phyloP scores from a whole-genome alignment of 2,329 filamentous ascomycete species.

The Ceratocystis papillata region DNA sequence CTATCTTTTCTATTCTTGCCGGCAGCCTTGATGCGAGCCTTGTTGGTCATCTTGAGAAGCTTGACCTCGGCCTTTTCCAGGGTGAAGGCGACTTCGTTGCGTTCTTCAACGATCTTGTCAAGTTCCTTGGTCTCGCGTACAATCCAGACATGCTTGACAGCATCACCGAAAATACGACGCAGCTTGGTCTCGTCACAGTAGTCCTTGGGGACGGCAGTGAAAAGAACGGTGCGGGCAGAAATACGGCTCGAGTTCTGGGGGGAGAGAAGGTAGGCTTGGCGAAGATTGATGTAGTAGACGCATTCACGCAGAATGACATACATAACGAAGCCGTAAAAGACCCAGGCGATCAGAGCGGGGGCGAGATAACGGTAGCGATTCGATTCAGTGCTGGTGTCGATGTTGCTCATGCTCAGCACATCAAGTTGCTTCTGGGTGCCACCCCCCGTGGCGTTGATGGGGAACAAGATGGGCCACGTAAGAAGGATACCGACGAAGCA shows the following conservation, averaged over 20 bases:
- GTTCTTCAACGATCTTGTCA: constrained; percentile 68
- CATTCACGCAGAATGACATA: constrained; percentile 78
- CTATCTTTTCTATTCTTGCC: constrained; percentile 49
- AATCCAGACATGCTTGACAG: constrained; percentile 77
- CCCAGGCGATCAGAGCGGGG: constrained; percentile 67
- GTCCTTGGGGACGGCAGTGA: constrained; percentile 68
- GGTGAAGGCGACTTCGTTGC: constrained; percentile 67
- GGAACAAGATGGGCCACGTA: constrained; percentile 77
- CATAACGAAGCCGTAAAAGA: constrained; percentile 80
- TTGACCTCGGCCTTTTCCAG: constrained; percentile 81
- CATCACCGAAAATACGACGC: constrained; percentile 67
- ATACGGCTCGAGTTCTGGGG: constrained; percentile 74
- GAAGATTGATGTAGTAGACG: constrained; percentile 84
- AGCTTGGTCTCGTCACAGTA: constrained; percentile 71
- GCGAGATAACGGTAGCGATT: constrained; percentile 63
- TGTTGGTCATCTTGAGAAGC: constrained; percentile 69
- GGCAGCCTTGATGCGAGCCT: constrained; percentile 49
- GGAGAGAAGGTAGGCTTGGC: constrained; percentile 82
- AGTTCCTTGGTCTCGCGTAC: constrained; percentile 65
- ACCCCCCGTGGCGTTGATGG: constrained; percentile 76
- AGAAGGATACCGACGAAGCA: constrained; percentile 74
- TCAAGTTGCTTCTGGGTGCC: constrained; percentile 57
- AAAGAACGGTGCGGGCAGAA: constrained; percentile 81
- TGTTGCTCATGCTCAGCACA: constrained; percentile 67
- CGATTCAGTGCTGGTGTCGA: constrained; percentile 41